A percentile compares a stretch with the other conserved stretches of the same genome.
Conservation (phyloP, 495 filamentous ascomycete genomes). For the Penicillium roqueforti region DNA sequence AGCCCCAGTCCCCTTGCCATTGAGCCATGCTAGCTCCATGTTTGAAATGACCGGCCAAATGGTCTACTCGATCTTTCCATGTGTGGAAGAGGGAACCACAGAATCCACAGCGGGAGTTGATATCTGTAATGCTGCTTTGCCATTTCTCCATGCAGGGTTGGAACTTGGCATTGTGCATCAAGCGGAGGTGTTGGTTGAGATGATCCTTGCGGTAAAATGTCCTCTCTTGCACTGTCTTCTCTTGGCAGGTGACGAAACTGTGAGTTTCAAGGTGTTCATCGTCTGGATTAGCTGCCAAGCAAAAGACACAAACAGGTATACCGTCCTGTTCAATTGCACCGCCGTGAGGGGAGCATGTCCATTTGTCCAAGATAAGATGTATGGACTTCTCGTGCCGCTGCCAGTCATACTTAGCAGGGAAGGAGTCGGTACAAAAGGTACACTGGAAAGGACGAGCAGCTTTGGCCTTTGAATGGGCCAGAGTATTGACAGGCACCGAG, state of each 20-base stretch:
- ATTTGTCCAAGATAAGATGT: conserved; percentile 77
- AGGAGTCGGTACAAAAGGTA: conserved; percentile 88
- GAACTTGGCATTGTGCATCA: conserved; percentile 75
- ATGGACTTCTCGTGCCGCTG: conserved; percentile 85
- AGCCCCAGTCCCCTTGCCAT: conserved; percentile 80
- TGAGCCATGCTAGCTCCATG: conserved; percentile 67
- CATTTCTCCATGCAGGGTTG: conserved; percentile 69
- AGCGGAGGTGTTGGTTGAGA: conserved; percentile 74
- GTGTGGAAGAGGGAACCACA: conserved; percentile 61
- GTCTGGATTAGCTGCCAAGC: conserved; percentile 60
- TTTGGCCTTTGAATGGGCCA: conserved; percentile 39
- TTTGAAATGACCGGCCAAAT: conserved; percentile 71
- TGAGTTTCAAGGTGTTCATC: conserved; percentile 69
- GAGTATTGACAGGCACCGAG: conserved; percentile 41
- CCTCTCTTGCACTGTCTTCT: conserved; percentile 64
- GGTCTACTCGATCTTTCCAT: conserved; percentile 69
- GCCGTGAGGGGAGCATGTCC: conserved; percentile 69
- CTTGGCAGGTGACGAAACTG: conserved; percentile 69
- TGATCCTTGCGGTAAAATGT: conserved; percentile 91
- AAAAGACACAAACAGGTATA: conserved; percentile 63
- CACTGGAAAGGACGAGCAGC: conserved; percentile 65
- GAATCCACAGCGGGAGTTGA: conserved; percentile 70
- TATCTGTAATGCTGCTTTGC: conserved; percentile 67
- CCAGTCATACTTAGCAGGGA: conserved; percentile 89
- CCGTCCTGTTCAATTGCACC: conserved; percentile 42